phyloP scores from a whole-genome alignment of 2,329 filamentous ascomycete species.

The Calonectria leucothoes region DNA sequence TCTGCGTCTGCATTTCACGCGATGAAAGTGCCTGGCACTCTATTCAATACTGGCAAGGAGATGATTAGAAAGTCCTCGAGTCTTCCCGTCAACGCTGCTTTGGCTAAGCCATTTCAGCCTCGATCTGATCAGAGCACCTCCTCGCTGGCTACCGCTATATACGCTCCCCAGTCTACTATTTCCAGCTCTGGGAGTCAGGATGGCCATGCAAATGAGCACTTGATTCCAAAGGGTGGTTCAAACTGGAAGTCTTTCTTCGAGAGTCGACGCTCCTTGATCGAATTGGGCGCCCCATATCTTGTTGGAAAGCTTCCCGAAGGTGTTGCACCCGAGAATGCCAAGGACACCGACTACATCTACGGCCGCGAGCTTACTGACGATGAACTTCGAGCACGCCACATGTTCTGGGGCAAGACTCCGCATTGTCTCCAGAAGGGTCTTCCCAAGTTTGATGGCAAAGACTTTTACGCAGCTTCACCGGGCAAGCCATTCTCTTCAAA shows the following conservation, averaged over 20 bases:
- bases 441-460: constrained; percentile 73
- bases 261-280: constrained; percentile 25
- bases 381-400: constrained; percentile 67
- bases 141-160: constrained; percentile 23
- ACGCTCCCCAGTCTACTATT: constrained; percentile 15
- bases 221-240: constrained; percentile 26
- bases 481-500: constrained; percentile 48
- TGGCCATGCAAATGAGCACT: constrained; percentile 10
- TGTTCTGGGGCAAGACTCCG: constrained; percentile 71
- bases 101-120: constrained; percentile 63
- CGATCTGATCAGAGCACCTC: constrained; percentile 42
- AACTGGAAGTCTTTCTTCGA: constrained; percentile 38
- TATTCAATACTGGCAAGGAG: constrained; percentile 36
- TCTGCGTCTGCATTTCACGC: constrained; percentile 31
- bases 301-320: constrained; percentile 63
- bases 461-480: constrained; percentile 71
- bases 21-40: constrained; percentile 24
- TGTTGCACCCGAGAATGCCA: constrained; percentile 53
- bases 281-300: constrained; percentile 60
- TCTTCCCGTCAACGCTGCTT: constrained; percentile 59
- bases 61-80: constrained; percentile 48
- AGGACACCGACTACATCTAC: constrained; percentile 64
- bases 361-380: constrained; percentile 67
- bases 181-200: neutral
- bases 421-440: constrained; percentile 62